Conservation (phyloP, 2,329 filamentous ascomycete genomes). For the Colletotrichum paranaense region DNA sequence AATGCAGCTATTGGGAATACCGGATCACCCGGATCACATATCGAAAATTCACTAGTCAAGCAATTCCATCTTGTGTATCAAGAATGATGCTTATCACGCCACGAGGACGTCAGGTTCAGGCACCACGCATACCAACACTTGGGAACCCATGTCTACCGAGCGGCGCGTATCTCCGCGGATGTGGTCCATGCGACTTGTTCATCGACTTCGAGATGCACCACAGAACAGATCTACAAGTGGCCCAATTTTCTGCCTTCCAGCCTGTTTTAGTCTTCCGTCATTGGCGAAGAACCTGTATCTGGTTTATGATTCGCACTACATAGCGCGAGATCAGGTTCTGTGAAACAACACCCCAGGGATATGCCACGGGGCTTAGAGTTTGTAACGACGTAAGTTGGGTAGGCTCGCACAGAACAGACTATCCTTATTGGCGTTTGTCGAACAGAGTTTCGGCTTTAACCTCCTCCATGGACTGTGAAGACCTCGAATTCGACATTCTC, state of each 20-base stretch:
- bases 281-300: neutral
- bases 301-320: neutral
- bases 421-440: neutral
- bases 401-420: too few species aligned
- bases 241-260: neutral
- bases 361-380: conserved; percentile 2
- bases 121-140: neutral
- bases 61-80: neutral
- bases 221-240: neutral
- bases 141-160: neutral
- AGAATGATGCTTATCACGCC: neutral
- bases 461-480: neutral
- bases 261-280: neutral
- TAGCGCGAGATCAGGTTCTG: neutral
- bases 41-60: neutral
- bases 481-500: neutral
- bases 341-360: neutral
- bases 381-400: neutral
- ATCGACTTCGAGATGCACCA: neutral
- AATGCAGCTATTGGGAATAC: neutral
- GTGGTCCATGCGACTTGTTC: neutral
- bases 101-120: neutral
- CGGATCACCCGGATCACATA: neutral
- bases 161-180: neutral
- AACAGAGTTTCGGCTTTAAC: conserved; percentile 8